These are phyloP conservation scores for Lactarius psammicola DNA, from an alignment of 768 basidiomycete species.

Conservation along the genomic window DNA sequence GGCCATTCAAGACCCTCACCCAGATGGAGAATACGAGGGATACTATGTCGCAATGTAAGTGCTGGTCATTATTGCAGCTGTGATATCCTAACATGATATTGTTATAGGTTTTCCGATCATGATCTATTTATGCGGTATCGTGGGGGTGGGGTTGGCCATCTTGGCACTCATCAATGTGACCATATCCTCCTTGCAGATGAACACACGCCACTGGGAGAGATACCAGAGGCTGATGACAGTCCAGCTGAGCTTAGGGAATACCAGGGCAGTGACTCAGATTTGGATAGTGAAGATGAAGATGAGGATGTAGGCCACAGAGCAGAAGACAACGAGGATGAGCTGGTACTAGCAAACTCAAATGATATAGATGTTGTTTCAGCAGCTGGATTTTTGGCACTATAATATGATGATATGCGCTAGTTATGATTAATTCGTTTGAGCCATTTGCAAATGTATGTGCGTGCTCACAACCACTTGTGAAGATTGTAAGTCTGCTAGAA, in stretches of 20 bases:
- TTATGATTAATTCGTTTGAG: too few species aligned
- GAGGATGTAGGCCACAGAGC: background rate
- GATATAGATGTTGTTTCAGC: too few species aligned
- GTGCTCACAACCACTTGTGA: too few species aligned
- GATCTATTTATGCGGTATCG: conserved; percentile 33
- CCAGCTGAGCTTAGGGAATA: background rate
- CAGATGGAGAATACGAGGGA: conserved; percentile 27
- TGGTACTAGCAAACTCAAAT: too few species aligned
- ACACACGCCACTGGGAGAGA: background rate
- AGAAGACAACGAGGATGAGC: background rate
- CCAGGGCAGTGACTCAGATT: background rate
- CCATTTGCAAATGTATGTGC: too few species aligned
- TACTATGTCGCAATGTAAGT: conserved; percentile 34
- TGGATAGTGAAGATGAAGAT: background rate
- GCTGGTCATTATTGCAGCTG: too few species aligned
- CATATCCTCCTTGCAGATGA: background rate
- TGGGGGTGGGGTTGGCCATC: conserved; percentile 33
- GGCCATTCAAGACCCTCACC: background rate
- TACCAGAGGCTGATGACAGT: too few species aligned
- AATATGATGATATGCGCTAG: too few species aligned
- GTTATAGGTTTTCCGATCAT: conserved; percentile 33
- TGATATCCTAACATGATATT: background rate
- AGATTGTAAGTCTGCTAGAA: too few species aligned
- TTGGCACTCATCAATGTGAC: background rate
- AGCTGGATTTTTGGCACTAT: too few species aligned